Base-by-base conservation (phyloP, 2,329 filamentous ascomycete species). In the Phaeophleospora eucalypticola region DNA sequence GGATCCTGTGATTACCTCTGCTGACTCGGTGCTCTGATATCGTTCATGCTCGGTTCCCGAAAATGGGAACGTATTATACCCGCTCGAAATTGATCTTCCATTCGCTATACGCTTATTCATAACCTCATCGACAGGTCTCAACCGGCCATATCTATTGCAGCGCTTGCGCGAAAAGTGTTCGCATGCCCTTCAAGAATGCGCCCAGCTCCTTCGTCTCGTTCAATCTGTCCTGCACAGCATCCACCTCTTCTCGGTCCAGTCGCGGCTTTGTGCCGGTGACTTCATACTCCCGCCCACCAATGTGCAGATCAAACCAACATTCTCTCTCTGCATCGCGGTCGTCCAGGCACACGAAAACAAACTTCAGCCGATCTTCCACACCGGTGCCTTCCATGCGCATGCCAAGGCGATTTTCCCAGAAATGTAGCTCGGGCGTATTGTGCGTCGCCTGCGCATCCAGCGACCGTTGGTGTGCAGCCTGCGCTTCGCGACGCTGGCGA, bases 331-430 rank as follows among this genome's bases (percentile, higher is more conserved):
- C 90, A 64, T 93, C 84, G 60, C 82, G 81, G 71, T 95, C 89
- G 63, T 94, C 83, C 37, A 97, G 75, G 66, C 94, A 87, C 20
- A 82, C 86, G 64, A 89, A 98, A 2, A 93, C 80, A 66, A 98
- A 95, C 68, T 91, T 91, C 58, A 98, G 75, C 19, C 87, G 79
- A 68, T 96, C 90, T 53, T 87, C 83, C 14, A 59, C 53, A 3
- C 64, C 63, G 0, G 87, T 87, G 1, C 91, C 91, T 64, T 97
- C 91, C 62, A 98, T 94, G 51, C 86, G 77, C 64, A 97, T 68
- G 48, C 91, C 90, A 49, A 98, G 74, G 65, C 91, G 93, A 45
- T 85, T 86, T 66, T 95, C 87, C 93, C 93, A 98, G 65, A 97
- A 97, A 58, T 90, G 87, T 37, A 98, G 77, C 72, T 98, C 93